A percentile compares a stretch with the other conserved stretches of the same genome.
Evolutionary conservation across 345 rosid species (phyloP).

Genomic region (Anacardium occidentale): DNA sequence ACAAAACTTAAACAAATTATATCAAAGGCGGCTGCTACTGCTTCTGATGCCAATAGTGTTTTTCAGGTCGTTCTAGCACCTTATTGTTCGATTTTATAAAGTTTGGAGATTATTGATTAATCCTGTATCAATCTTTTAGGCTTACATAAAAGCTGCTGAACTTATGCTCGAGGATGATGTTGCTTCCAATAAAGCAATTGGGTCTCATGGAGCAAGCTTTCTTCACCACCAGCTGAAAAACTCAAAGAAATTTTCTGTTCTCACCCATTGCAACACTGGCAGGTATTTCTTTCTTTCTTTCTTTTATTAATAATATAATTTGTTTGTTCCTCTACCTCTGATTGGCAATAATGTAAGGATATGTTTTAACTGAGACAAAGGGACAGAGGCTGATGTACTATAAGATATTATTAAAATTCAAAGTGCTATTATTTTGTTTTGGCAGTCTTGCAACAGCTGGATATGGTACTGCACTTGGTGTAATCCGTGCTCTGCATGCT

Average conservation of each 20-base stretch:
- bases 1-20: slow-evolving; percentile 64
- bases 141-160: slow-evolving; percentile 78
- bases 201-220: slow-evolving; percentile 64
- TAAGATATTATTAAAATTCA: neutral
- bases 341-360: neutral
- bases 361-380: neutral
- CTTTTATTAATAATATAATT: neutral
- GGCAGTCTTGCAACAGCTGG: slow-evolving; percentile 96
- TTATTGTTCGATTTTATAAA: too few species aligned
- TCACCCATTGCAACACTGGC: slow-evolving; percentile 98
- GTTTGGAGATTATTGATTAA: neutral
- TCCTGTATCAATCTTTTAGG: slow-evolving; percentile 32
- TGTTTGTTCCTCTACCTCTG: neutral
- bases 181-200: slow-evolving; percentile 89
- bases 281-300: slow-evolving; percentile 43
- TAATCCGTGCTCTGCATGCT: slow-evolving; percentile 75
- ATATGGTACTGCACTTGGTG: slow-evolving; percentile 96
- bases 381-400: neutral
- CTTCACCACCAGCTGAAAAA: slow-evolving; percentile 45
- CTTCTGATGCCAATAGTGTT: slow-evolving; percentile 41
- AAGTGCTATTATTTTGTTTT: slow-evolving; percentile 7
- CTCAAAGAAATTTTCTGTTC: slow-evolving; percentile 49
- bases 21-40: slow-evolving; percentile 40
- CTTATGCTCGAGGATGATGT: slow-evolving; percentile 84
- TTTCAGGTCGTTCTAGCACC: slow-evolving; percentile 46